Evolutionary conservation across 257 asterid species (phyloP).

Genomic region (Capsicum chinense): DNA sequence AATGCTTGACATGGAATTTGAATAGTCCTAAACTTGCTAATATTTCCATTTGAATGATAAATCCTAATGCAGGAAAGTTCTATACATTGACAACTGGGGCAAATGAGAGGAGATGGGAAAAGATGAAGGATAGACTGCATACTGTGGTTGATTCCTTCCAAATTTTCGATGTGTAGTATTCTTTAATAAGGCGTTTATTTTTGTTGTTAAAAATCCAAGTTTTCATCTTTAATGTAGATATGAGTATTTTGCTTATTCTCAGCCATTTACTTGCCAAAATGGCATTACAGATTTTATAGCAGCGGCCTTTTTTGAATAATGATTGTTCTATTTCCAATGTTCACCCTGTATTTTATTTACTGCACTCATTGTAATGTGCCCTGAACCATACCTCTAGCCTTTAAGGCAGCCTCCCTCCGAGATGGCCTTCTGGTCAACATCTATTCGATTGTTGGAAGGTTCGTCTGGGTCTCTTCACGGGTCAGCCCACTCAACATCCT

Average conservation of each 20-base stretch:
- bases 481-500: neutral
- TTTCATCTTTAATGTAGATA: slow-evolving; percentile 47
- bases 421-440: too few relatives aligned
- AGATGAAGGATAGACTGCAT: slow-evolving; percentile 84
- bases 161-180: slow-evolving; percentile 57
- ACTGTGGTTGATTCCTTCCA: slow-evolving; percentile 83
- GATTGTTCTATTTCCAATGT: neutral
- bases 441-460: too few relatives aligned
- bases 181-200: slow-evolving; percentile 15
- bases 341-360: neutral
- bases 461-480: too few relatives aligned
- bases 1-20: neutral
- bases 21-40: neutral
- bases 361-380: neutral
- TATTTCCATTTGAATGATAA: slow-evolving; percentile 15
- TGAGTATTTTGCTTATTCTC: slow-evolving; percentile 30
- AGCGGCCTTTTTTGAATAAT: neutral
- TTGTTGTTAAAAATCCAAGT: slow-evolving; percentile 25
- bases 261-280: neutral
- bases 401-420: too few relatives aligned
- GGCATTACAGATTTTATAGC: neutral
- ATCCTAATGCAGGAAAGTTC: slow-evolving; percentile 70
- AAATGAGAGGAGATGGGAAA: slow-evolving; percentile 92
- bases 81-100: slow-evolving; percentile 89
- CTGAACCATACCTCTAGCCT: neutral